A percentile compares a stretch with the other conserved stretches of the same genome.
Conservation (phyloP, 768 basidiomycete genomes). For the Rhodosporidiobolus sp. region DNA sequence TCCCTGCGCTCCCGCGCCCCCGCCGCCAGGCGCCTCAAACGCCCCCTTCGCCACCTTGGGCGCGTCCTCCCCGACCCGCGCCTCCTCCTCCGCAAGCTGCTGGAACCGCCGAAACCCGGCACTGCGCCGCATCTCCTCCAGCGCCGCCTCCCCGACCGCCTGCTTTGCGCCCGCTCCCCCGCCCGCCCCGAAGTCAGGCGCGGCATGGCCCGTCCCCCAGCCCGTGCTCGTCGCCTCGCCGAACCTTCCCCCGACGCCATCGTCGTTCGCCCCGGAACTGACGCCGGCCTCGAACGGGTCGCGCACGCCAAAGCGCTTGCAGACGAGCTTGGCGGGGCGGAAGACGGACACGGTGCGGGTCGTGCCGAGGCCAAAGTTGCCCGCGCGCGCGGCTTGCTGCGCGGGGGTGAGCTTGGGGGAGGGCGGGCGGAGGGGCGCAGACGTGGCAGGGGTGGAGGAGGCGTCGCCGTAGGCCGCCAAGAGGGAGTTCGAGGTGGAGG, state of each 20-base stretch:
- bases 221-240: constrained; percentile 30
- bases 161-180: constrained; percentile 18
- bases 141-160: constrained; percentile 33
- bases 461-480: constrained; percentile 10
- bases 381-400: constrained; percentile 73
- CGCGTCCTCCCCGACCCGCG: constrained; percentile 33
- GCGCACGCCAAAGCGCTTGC: constrained; percentile 88
- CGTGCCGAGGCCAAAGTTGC: constrained; percentile 79
- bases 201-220: constrained; percentile 11
- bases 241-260: constrained; percentile 21
- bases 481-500: background rate
- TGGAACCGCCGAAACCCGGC: constrained; percentile 39
- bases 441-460: background rate
- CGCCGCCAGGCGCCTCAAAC: background rate
- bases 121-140: constrained; percentile 38
- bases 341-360: constrained; percentile 73
- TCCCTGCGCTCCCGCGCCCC: background rate
- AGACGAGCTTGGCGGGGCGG: constrained; percentile 79
- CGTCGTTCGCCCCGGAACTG: constrained; percentile 31
- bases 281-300: constrained; percentile 66
- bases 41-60: constrained; percentile 19
- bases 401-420: constrained; percentile 60
- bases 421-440: constrained; percentile 4
- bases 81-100: constrained; percentile 30
- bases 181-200: background rate